Evolutionary conservation across 2,329 filamentous ascomycete species (phyloP).

Genomic region (Alternaria hordeiaustralica): DNA sequence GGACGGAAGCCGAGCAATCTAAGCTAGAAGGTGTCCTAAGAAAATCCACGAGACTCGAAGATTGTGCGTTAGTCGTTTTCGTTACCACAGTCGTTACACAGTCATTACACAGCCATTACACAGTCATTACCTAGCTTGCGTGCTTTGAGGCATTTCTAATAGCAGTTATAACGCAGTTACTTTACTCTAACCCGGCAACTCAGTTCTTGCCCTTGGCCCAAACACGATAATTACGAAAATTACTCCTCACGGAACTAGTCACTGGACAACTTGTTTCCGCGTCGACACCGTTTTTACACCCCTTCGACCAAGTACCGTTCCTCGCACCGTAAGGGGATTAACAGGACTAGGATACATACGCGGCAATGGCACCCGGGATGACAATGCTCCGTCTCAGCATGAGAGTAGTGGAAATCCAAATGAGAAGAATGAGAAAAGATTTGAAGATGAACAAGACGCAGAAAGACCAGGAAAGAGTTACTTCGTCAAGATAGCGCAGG

Average conservation of each 20-base stretch:
- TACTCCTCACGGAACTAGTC: not conserved
- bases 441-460: not conserved
- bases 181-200: fast-evolving
- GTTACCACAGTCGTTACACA: not conserved
- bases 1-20: not conserved
- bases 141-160: not conserved
- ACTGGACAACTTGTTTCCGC: not conserved
- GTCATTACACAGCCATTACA: no score
- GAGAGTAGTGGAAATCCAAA: not conserved
- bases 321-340: no score
- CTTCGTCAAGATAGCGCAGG: not conserved
- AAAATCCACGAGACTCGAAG: not conserved
- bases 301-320: not conserved
- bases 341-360: no score
- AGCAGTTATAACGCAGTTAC: not conserved
- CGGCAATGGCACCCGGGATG: not conserved
- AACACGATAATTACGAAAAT: no score
- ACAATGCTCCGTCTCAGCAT: not conserved
- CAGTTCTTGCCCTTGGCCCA: no score
- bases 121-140: not conserved
- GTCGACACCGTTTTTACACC: not conserved
- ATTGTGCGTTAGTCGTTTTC: not conserved
- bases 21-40: not conserved
- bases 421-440: not conserved
- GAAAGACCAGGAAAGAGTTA: not conserved